These are phyloP conservation scores for Talaromyces sp. DNA, from an alignment of 2,329 filamentous ascomycete species.

Conservation along the genomic window DNA sequence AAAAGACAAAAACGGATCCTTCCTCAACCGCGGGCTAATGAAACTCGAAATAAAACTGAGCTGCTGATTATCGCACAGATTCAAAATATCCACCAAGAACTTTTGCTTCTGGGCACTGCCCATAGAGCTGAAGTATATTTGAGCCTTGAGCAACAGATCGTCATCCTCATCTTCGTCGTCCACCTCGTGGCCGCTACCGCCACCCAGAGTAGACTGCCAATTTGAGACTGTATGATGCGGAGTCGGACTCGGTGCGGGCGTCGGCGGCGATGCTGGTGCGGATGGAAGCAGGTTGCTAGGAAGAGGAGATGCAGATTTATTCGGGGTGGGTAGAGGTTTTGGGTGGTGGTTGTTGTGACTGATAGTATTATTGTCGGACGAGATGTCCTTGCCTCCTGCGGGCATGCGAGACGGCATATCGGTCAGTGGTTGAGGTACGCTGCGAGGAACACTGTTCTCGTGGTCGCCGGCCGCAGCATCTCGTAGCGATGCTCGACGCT, in stretches of 20 bases:
- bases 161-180: slow-evolving; percentile 65
- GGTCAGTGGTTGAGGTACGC: slow-evolving; percentile 28
- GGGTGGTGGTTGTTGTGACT: slow-evolving; percentile 24
- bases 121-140: slow-evolving; percentile 74
- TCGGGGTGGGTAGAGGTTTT: slow-evolving; percentile 48
- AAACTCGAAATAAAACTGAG: slow-evolving; percentile 95
- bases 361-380: slow-evolving; percentile 23
- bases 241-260: slow-evolving; percentile 64
- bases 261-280: slow-evolving; percentile 63
- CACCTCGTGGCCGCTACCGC: not conserved
- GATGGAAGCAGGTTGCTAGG: slow-evolving; percentile 62
- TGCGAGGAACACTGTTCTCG: slow-evolving; percentile 26
- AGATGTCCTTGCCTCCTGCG: slow-evolving; percentile 29
- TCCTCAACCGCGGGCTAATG: slow-evolving; percentile 89
- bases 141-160: slow-evolving; percentile 72
- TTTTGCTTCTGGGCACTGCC: slow-evolving; percentile 72
- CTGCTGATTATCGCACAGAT: slow-evolving; percentile 91
- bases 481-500: slow-evolving; percentile 26
- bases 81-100: slow-evolving; percentile 81
- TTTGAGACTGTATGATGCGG: slow-evolving; percentile 58
- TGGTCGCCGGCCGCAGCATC: slow-evolving; percentile 29
- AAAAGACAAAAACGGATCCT: slow-evolving; percentile 88
- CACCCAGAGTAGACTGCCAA: slow-evolving; percentile 35
- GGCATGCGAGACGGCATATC: slow-evolving; percentile 30
- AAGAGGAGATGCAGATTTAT: slow-evolving; percentile 50